Conservation (phyloP, 176 grass and related monocot species). For the Leersia perrieri region DNA sequence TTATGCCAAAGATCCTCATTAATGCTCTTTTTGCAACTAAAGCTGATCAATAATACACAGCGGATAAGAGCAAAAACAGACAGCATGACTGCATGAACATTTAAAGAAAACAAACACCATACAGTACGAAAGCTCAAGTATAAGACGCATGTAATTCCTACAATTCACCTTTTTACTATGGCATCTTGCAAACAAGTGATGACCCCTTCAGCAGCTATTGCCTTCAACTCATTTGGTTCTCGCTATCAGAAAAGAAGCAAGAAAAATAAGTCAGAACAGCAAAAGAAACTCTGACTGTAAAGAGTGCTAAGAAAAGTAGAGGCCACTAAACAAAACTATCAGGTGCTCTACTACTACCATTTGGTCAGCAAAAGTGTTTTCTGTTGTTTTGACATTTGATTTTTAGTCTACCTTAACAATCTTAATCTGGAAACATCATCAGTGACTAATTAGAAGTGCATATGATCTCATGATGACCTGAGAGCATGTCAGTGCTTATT, state of each 20-base stretch:
- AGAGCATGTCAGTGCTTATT: neutral
- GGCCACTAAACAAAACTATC: neutral
- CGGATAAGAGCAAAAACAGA: too few relatives aligned
- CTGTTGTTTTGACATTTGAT: neutral
- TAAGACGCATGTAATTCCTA: too few relatives aligned
- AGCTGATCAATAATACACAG: too few relatives aligned
- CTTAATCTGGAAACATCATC: neutral
- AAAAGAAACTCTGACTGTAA: neutral
- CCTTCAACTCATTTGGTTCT: constrained; percentile 70
- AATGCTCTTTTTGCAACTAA: too few relatives aligned
- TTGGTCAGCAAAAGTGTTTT: neutral
- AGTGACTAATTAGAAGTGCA: neutral
- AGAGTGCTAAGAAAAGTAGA: neutral
- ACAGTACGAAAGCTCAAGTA: too few relatives aligned
- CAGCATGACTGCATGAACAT: too few relatives aligned
- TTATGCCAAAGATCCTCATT: too few relatives aligned
- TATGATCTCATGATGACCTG: neutral
- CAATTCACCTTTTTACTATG: too few relatives aligned
- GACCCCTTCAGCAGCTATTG: constrained; percentile 84
- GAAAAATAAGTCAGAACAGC: constrained; percentile 2
- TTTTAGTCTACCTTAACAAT: neutral
- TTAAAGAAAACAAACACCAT: too few relatives aligned
- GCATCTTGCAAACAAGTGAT: constrained; percentile 87
- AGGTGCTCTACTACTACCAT: neutral
- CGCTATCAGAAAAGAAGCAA: constrained; percentile 49